phyloP scores from a whole-genome alignment of 805 yeast genomes.

The Nakazawaea peltata region DNA sequence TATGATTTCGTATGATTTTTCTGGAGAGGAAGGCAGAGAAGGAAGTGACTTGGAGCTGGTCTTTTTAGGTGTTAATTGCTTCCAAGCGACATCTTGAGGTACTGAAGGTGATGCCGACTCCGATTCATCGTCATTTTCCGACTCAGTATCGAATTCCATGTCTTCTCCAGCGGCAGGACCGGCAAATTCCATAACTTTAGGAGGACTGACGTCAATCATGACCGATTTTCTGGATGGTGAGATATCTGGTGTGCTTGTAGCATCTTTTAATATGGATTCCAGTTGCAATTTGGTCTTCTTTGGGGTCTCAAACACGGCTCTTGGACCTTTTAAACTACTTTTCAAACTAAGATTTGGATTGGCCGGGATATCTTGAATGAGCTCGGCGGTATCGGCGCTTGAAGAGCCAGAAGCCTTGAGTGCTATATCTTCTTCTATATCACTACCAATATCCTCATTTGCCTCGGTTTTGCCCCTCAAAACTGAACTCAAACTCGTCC shows the following conservation, averaged over 20 bases:
- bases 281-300: no score
- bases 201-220: slow-evolving; percentile 29
- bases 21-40: slow-evolving; percentile 24
- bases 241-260: no score
- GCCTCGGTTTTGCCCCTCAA: no score
- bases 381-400: neutral
- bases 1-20: slow-evolving; percentile 13
- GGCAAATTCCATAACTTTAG: slow-evolving; percentile 27
- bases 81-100: no score
- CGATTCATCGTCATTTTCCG: slow-evolving; percentile 7
- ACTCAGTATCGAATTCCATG: slow-evolving; percentile 13
- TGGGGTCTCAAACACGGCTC: slow-evolving; percentile 16
- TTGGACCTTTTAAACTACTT: slow-evolving; percentile 22
- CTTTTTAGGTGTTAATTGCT: slow-evolving; percentile 17
- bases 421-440: no score
- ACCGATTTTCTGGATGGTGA: slow-evolving; percentile 31
- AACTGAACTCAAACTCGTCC: slow-evolving; percentile 6
- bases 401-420: no score
- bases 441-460: no score
- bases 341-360: slow-evolving; percentile 13
- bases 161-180: slow-evolving; percentile 18
- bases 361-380: slow-evolving; percentile 6
- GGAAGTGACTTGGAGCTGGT: slow-evolving; percentile 30
- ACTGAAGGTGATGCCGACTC: no score
- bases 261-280: no score